These are phyloP conservation scores for Aspergillus diversus DNA, from an alignment of 495 filamentous ascomycete species.

Conservation along the genomic window DNA sequence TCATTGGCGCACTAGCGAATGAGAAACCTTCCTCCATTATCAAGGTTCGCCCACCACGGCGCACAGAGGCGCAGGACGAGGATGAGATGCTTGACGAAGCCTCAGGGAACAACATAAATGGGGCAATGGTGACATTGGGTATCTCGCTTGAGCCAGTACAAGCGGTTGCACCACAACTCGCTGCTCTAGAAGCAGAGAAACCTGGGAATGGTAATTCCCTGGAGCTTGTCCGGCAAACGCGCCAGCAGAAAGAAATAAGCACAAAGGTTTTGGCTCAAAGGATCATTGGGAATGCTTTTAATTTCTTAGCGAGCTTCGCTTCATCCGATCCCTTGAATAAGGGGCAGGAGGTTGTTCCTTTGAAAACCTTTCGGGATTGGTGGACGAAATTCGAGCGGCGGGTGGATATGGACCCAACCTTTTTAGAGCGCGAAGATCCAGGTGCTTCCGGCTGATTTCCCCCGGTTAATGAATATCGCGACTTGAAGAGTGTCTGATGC, in stretches of 20 bases:
- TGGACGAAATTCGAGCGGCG: conserved; percentile 95
- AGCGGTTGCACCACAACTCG: conserved; percentile 70
- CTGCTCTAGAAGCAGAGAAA: conserved; percentile 53
- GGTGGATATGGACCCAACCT: conserved; percentile 82
- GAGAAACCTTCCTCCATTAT: conserved; percentile 92
- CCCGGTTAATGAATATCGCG: not conserved
- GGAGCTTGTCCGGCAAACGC: conserved; percentile 35
- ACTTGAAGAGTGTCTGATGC: not conserved
- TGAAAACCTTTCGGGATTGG: conserved; percentile 94
- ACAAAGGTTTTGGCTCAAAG: conserved; percentile 84
- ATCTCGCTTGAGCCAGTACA: conserved; percentile 78
- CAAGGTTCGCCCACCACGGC: conserved; percentile 52
- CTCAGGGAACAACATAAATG: conserved; percentile 13
- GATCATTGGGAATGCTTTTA: conserved; percentile 97
- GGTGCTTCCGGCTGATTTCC: conserved; percentile 25
- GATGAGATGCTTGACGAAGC: conserved; percentile 53
- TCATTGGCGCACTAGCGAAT: conserved; percentile 85
- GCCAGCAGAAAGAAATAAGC: conserved; percentile 45
- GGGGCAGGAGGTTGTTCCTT: conserved; percentile 80
- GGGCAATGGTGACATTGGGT: conserved; percentile 66
- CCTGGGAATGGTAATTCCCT: conserved; percentile 25
- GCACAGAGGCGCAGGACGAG: conserved; percentile 38
- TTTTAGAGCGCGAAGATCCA: conserved; percentile 79
- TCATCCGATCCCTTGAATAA: conserved; percentile 45
- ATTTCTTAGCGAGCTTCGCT: conserved; percentile 90